Evolutionary conservation across 2,329 filamentous ascomycete genomes (phyloP), one percentile per base, ranked within the genome.

Genomic region (Elsinoe perseae): DNA sequence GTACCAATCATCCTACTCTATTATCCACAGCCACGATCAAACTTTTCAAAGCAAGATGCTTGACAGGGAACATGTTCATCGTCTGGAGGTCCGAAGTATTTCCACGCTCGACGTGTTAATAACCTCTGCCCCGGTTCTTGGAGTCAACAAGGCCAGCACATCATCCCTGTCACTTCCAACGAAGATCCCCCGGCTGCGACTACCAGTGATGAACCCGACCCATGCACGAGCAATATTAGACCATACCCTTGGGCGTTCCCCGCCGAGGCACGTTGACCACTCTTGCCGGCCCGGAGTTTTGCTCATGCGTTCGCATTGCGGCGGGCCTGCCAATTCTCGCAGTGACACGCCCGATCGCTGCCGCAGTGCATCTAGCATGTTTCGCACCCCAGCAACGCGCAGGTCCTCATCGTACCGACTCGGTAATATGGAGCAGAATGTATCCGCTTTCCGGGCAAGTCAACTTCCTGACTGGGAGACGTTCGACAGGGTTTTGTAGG

Each of bases 51-150:
- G 32, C 21, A 14, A n/a, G 23, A 44, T 27, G n/a, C n/a, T 7
- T 50, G 25, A 34, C 28, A 36, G 48, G 48, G 48, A 52, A 52
- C 48, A 36, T 52, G 28, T 52, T 52, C 48, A 52, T 23, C 14
- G 18, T 4, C 43, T 23, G 27, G 18, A 48, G 10, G n/a, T 28
- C 40, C 40, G 40, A 43, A 23, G 23, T 28, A 32, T 28, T 28
- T 48, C 44, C 23, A 28, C 16, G 44, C n/a, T 10, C 23, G n/a
- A 21, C 48, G 10, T 52, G n/a, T n/a, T n/a, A n/a, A n/a, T 21
- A 32, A 52, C 12, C 30, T 52, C 18, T 14, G 21, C 25, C 44
- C 44, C 25, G 20, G 48, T 52, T 20, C 32, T 52, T 34, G 48
- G 48, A 36, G 14, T 52, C 48, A 16, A 36, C 48, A 52, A 20